Evolutionary conservation across 139 green algal genomes (phyloP), one percentile per base, ranked within the genome.

Genomic region (Bryopsis sp.): DNA sequence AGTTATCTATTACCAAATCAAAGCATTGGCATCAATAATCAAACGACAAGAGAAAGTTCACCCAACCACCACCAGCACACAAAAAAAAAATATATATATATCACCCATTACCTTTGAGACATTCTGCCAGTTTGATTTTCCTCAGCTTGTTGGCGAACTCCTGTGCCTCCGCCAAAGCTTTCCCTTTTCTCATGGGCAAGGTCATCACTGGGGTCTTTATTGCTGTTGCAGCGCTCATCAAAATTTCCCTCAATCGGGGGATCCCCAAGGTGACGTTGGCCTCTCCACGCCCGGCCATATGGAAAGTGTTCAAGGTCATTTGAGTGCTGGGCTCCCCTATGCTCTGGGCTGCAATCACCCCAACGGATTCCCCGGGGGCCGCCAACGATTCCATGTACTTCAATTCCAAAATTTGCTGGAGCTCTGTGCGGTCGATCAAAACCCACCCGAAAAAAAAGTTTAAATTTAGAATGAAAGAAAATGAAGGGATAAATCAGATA

Each of bases 191-290:
- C 73, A 97, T 64, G 19, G 88, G 88, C 67, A 97, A 73, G 7
- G 84, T 95, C 90, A 97, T 97, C 36, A 96, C 86, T 29, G 94
- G 94, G 24, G 90, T 97, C 79, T 84, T 69, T 3, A 69, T 54
- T 43, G 33, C 59, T 24, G 71, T 63, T 0, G 91, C 79, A 0
- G 93, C 94, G 0, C 91, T 97, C 93, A 99, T 98, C 7, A 99
- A 77, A 38, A 99, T 91, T 83, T 98, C 93, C 24, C 93, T 81
- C 46, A 98, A 79, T 6, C 93, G 89, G 0, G 93, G 93, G 57
- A 98, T 97, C 50, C 93, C 93, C 39, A 98, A 81, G 37, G 93
- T 98, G 72, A 98, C 93, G 72, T 98, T 98, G 8, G 93, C 93
- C 78, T 77, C 62, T 3, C 62, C 50, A 67, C 64, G 33, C 48